Percentiles rank a stretch among this genome's conserved stretches.
Conservation (phyloP, 2,329 filamentous ascomycete genomes). For the Colletotrichum gigasporum region DNA sequence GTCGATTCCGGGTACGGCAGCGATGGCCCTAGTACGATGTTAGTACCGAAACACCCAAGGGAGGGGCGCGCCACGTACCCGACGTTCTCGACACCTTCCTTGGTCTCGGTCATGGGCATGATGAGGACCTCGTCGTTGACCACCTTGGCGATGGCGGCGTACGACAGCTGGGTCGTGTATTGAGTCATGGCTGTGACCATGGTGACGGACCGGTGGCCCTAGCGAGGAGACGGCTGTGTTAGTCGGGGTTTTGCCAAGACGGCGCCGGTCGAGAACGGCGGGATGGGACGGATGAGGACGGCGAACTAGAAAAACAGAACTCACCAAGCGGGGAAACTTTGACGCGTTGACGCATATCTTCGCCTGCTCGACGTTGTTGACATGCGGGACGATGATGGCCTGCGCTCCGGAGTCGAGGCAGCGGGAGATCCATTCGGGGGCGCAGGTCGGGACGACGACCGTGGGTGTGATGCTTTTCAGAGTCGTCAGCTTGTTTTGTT, state of each 20-base stretch:
- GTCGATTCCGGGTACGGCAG: slow-evolving; percentile 10
- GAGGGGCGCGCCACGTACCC: neutral
- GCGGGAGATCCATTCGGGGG: slow-evolving; percentile 34
- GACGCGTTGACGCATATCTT: slow-evolving; percentile 54
- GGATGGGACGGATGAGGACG: too few relatives aligned
- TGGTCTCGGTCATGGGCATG: slow-evolving; percentile 24
- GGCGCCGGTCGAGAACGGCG: too few relatives aligned
- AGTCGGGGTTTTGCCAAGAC: too few relatives aligned
- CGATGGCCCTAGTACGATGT: neutral
- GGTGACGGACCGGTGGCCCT: slow-evolving; percentile 19
- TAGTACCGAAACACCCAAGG: neutral
- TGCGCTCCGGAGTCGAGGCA: slow-evolving; percentile 62
- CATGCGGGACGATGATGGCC: slow-evolving; percentile 58
- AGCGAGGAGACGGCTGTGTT: fast-evolving
- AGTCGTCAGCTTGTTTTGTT: neutral
- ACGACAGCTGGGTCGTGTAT: slow-evolving; percentile 12
- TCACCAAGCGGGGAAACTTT: slow-evolving; percentile 59
- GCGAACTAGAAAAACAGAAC: too few relatives aligned
- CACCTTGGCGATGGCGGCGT: slow-evolving; percentile 11
- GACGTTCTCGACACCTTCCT: slow-evolving; percentile 10
- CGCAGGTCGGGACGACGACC: slow-evolving; percentile 5
- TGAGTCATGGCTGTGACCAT: slow-evolving; percentile 26
- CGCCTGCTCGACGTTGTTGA: slow-evolving; percentile 56
- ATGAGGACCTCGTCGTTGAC: slow-evolving; percentile 20
- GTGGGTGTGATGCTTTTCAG: neutral